Evolutionary conservation across 345 rosid species (phyloP).

Genomic region (Populus nigra): DNA sequence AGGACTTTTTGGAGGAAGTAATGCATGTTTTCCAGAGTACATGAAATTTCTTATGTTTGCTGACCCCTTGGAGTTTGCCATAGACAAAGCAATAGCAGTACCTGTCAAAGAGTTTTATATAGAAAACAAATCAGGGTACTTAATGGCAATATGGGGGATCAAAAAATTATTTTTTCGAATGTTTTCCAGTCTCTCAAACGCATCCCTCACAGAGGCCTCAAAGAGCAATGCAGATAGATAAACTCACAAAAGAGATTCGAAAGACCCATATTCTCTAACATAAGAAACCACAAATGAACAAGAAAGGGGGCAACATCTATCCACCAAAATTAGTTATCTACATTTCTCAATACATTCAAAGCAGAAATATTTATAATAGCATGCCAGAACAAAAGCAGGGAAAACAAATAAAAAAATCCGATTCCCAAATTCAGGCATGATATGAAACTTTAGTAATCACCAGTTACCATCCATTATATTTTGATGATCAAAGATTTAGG

Average conservation of each 20-base stretch:
- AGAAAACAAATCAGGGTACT: not conserved
- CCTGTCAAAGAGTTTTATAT: slow-evolving; percentile 25
- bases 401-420: not conserved
- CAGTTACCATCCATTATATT: not conserved
- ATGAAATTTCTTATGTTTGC: slow-evolving; percentile 60
- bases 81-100: slow-evolving; percentile 33
- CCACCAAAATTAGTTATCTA: not conserved
- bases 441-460: not conserved
- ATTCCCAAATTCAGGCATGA: not conserved
- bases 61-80: slow-evolving; percentile 82
- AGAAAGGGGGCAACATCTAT: not conserved
- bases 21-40: slow-evolving; percentile 71
- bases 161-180: not conserved
- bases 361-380: not conserved
- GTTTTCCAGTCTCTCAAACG: not conserved
- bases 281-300: slow-evolving; percentile 4
- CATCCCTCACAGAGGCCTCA: not conserved
- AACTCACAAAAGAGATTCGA: not conserved
- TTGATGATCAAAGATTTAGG: slow-evolving; percentile 4
- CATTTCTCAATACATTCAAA: not conserved
- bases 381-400: not conserved
- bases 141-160: not conserved
- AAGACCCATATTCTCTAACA: not conserved
- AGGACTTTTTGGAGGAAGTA: slow-evolving; percentile 93
- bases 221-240: not conserved